A percentile compares a stretch with the other conserved stretches of the same genome.
Conservation (phyloP, 495 filamentous ascomycete genomes). For the Penicillium daleae region DNA sequence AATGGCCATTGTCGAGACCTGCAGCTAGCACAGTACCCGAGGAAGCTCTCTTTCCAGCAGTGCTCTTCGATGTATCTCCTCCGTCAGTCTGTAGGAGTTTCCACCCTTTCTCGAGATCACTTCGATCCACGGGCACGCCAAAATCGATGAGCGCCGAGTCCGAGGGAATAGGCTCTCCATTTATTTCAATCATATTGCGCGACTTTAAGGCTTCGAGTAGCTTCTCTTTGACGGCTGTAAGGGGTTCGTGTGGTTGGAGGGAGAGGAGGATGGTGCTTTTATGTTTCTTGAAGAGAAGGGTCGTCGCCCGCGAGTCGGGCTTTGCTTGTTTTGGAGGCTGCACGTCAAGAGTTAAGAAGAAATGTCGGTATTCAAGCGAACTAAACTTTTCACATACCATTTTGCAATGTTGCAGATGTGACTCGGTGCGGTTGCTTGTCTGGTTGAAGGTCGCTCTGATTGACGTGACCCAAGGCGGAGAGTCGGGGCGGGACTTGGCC, state of each 20-base stretch:
- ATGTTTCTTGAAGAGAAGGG: conserved; percentile 78
- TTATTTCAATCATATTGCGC: conserved; percentile 46
- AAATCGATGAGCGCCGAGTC: conserved; percentile 55
- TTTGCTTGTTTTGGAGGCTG: conserved; percentile 34
- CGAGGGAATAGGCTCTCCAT: conserved; percentile 51
- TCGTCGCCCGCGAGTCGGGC: conserved; percentile 52
- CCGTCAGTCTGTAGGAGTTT: conserved; percentile 46
- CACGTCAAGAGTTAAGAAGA: not conserved
- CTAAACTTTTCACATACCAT: conserved; percentile 21
- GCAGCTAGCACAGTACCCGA: conserved; percentile 46
- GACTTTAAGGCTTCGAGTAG: conserved; percentile 60
- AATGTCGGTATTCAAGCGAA: too few species aligned
- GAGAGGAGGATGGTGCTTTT: conserved; percentile 78
- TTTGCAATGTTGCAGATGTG: not conserved
- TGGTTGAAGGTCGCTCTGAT: not conserved
- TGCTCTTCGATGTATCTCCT: conserved; percentile 32
- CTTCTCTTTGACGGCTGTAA: conserved; percentile 63
- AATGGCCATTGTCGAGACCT: conserved; percentile 59
- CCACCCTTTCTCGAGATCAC: conserved; percentile 63
- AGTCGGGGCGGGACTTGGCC: conserved; percentile 15
- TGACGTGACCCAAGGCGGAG: conserved; percentile 27
- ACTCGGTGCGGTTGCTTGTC: not conserved
- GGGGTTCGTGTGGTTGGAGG: conserved; percentile 60
- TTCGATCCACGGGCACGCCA: conserved; percentile 56
- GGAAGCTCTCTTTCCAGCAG: conserved; percentile 40